phyloP scores from a whole-genome alignment of 2,329 filamentous ascomycete genomes.

The Trichoderma harzianum region DNA sequence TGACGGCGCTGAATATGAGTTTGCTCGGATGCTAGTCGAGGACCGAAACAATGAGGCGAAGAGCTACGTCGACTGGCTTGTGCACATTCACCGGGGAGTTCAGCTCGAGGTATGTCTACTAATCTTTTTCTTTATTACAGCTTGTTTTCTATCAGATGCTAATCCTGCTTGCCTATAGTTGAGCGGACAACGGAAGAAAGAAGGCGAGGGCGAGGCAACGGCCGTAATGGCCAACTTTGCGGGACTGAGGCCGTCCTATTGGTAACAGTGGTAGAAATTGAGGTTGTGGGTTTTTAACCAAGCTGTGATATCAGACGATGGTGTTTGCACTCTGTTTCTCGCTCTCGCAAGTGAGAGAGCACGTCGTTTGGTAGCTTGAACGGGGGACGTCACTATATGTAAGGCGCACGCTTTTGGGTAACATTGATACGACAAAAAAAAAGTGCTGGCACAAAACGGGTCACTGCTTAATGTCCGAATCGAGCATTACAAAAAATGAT shows the following conservation, averaged over 20 bases:
- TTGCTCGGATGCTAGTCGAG: slow-evolving; percentile 85
- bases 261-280: slow-evolving; percentile 38
- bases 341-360: neutral
- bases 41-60: slow-evolving; percentile 97
- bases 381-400: neutral
- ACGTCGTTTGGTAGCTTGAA: neutral
- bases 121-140: neutral
- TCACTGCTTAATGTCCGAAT: neutral
- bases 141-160: neutral
- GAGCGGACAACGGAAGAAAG: slow-evolving; percentile 68
- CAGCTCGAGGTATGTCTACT: slow-evolving; percentile 70
- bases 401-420: slow-evolving; percentile 24
- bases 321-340: neutral
- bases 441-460: slow-evolving; percentile 12
- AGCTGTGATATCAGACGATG: neutral
- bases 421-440: slow-evolving; percentile 22
- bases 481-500: neutral
- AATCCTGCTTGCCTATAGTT: slow-evolving; percentile 41
- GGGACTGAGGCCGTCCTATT: slow-evolving; percentile 58
- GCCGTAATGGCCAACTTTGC: slow-evolving; percentile 54
- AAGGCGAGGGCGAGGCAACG: slow-evolving; percentile 49
- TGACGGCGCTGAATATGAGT: slow-evolving; percentile 95
- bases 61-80: slow-evolving; percentile 97
- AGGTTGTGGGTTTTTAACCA: neutral
- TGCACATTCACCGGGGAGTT: slow-evolving; percentile 89